Evolutionary conservation across 495 filamentous ascomycete species (phyloP), one percentile per base, ranked within the genome.

Genomic region (Parathielavia appendiculata): DNA sequence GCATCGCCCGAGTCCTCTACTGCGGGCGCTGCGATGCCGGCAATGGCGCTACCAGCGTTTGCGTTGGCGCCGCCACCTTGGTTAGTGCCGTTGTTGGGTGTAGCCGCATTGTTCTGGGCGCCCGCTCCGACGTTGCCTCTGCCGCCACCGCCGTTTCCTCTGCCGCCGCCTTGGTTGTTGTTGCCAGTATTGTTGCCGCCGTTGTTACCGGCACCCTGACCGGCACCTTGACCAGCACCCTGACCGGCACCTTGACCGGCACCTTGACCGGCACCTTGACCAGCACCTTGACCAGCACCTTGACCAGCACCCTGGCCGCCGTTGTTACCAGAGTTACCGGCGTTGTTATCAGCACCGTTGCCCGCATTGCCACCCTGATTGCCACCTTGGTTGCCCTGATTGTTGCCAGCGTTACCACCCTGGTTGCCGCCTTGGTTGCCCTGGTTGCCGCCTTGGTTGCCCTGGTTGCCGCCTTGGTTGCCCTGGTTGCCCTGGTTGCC

Each of bases 1-100:
- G 65, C 60, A 53, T 79, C 68, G 23, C 74, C 71, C n/a, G 72
- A 72, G 60, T 78, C 69, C 43, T 59, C 58, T 23, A 75, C 59
- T 0, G 66, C 64, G 13, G 72, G 73, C n/a, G 68, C 67, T 8
- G 62, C 54, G 54, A 71, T 65, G 34, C 73, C 72, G 51, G 52
- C 71, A 47, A 74, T 58, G 51, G 67, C 65, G 30, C 57, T 58
- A 26, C 40, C 50, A 32, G 47, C 51, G 19, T 7, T 11, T 35
- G 36, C 39, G 26, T n/a, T 52, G 30, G 56, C 48, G n/a, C 14
- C 56, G 0, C 30, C 51, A 12, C 41, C 53, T 5, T 45, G 11
- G 32, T 16, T 39, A 16, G 2, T 10, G 36, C 3, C 36, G 36
- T 39, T 10, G 11, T 39, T 3, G 36, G 26, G 26, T 30, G 7